Conservation (phyloP, 2,329 filamentous ascomycete genomes). For the Amauroascus verrucosus region DNA sequence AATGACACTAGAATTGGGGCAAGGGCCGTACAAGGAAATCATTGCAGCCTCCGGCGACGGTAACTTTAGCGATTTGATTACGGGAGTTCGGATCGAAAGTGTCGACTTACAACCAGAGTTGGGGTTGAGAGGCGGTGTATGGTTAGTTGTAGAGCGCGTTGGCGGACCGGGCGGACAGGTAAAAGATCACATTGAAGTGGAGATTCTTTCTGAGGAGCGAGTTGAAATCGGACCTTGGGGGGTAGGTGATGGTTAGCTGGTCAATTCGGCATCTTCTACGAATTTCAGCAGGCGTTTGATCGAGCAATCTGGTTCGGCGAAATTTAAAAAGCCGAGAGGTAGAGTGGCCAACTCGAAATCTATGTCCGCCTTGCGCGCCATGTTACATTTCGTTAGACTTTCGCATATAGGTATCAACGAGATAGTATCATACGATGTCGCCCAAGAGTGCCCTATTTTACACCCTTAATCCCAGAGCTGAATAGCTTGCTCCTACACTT, state of each 20-base stretch:
- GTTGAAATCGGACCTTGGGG: conserved; percentile 37
- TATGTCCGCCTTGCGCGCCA: too few species aligned
- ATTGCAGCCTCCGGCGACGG: conserved; percentile 62
- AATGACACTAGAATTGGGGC: conserved; percentile 61
- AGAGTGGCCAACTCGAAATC: too few species aligned
- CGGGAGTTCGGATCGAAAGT: conserved; percentile 59
- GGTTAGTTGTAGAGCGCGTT: conserved; percentile 73
- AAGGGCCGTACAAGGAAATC: conserved; percentile 56
- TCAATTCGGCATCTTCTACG: neutral
- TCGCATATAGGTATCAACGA: too few species aligned
- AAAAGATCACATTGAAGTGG: conserved; percentile 35
- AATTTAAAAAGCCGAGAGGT: too few species aligned
- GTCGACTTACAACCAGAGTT: conserved; percentile 62
- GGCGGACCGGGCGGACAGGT: conserved; percentile 48
- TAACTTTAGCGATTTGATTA: conserved; percentile 58
- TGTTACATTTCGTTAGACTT: too few species aligned
- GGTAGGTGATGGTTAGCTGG: conserved; percentile 20
- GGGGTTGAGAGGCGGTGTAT: conserved; percentile 50
- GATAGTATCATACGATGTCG: too few species aligned
- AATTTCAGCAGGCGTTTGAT: too few species aligned
- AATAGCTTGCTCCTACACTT: too few species aligned
- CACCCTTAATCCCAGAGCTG: neutral
- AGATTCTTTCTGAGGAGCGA: conserved; percentile 34
- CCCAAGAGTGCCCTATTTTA: too few species aligned
- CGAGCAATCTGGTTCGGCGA: too few species aligned